Base-by-base conservation (phyloP, 2,329 filamentous ascomycete species). In the Diaporthe velutina region DNA sequence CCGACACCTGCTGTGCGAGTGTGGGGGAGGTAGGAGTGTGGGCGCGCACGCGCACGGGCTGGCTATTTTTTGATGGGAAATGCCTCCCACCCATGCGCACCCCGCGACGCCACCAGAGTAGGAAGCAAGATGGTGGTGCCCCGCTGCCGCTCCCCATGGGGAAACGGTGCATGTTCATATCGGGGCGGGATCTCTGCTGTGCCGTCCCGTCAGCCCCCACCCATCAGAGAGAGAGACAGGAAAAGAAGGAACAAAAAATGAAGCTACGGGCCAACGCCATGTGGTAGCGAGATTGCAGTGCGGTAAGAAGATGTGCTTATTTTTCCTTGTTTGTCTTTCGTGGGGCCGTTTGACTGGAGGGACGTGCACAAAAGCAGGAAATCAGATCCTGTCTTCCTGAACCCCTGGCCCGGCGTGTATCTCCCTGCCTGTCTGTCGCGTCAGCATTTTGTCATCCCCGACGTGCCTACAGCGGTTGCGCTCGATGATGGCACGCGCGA, bases 1-100 rank as follows among this genome's bases (percentile, higher is more conserved):
- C 74, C 74, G 71, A 66, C 48, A 75, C 54, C 57, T 71, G 73
- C 38, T 55, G 73, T 74, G 55, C 45, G 28, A 57, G 67, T 71
- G 73, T 71, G 42, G 66, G 35, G 28, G 42, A 60, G 28, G 42
- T 42, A 66, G 17, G 58, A 35, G 42, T 55, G 35, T 61, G n/a
- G 55, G 38, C 40, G 61, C 33, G 54, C 50, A 57, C 54, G 42
- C 54, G 54, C 48, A 64, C 40, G 45, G 42, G 48, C 38, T 70
- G 54, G 50, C 52, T 55, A 70, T 58, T 71, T 68, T 54, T 68
- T 45, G 54, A 15, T 8, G n/a, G 17, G 8, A 40, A 40, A 12
- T 22, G n/a, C n/a, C n/a, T n/a, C n/a, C n/a, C n/a, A n/a, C 42
- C 30, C 64, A 52, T 67, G 64, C 61, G 33, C 33, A 30, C 45